Evolutionary conservation across 225 moss, liverwort and hornwort species (phyloP).

Genomic region (Lunularia cruciata): DNA sequence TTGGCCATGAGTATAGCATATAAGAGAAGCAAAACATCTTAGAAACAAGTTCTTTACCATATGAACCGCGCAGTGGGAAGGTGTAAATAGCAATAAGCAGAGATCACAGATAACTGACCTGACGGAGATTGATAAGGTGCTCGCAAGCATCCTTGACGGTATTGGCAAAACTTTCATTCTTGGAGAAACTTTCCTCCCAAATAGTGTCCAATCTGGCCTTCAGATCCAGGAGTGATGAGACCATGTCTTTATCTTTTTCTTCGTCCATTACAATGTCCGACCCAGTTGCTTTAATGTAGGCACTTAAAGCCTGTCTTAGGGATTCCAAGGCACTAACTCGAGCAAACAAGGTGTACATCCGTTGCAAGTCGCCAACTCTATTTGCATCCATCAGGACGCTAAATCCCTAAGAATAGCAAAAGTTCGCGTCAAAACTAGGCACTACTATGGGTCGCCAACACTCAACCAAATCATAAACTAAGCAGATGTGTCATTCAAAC

Average conservation of each 20-base stretch:
- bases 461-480: no score
- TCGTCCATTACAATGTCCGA: slow-evolving; percentile 95
- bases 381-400: slow-evolving; percentile 98
- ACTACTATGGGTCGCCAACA: no score
- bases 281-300: slow-evolving; percentile 88
- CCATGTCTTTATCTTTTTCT: slow-evolving; percentile 99
- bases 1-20: no score
- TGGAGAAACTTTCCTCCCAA: slow-evolving; percentile 95
- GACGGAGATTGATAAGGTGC: slow-evolving; percentile 94
- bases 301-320: slow-evolving; percentile 69
- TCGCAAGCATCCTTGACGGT: slow-evolving; percentile 97
- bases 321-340: slow-evolving; percentile 83
- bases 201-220: slow-evolving; percentile 92
- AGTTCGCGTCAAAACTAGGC: no score
- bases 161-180: slow-evolving; percentile 89
- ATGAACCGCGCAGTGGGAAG: not conserved
- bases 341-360: slow-evolving; percentile 84
- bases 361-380: slow-evolving; percentile 80
- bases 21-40: not conserved
- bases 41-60: not conserved
- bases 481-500: no score
- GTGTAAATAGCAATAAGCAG: no score
- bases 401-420: slow-evolving; percentile 59
- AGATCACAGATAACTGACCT: slow-evolving; percentile 48
- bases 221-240: slow-evolving; percentile 81